Evolutionary conservation across 768 basidiomycete genomes (phyloP).

Genomic region (Hemileccinum impolitum): DNA sequence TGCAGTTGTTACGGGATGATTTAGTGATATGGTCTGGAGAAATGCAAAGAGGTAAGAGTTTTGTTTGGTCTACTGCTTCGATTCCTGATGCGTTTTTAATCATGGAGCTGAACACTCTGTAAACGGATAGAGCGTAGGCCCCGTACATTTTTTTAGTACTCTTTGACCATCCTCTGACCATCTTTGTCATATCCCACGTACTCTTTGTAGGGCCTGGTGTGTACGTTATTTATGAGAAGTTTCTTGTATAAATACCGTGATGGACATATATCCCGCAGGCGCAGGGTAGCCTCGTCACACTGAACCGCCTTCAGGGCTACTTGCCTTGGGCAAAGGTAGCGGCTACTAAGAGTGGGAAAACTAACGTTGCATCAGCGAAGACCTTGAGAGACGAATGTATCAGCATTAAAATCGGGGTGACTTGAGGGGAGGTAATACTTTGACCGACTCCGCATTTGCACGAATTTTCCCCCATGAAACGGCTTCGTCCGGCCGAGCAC

Average conservation of each 20-base stretch:
- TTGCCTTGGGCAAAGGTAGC: slow-evolving; percentile 77
- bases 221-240: slow-evolving; percentile 12
- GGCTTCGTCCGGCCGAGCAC: slow-evolving; percentile 95
- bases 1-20: slow-evolving; percentile 82
- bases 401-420: slow-evolving; percentile 1
- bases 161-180: slow-evolving; percentile 3
- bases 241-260: background rate
- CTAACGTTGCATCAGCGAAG: slow-evolving; percentile 95
- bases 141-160: background rate
- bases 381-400: slow-evolving; percentile 40
- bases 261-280: background rate
- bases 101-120: slow-evolving; percentile 24
- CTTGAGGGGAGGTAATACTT: slow-evolving; percentile 42
- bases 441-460: slow-evolving; percentile 76
- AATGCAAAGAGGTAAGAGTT: slow-evolving; percentile 44
- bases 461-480: slow-evolving; percentile 99
- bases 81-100: slow-evolving; percentile 11
- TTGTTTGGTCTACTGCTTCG: slow-evolving; percentile 1
- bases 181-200: background rate
- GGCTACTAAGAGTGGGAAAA: slow-evolving; percentile 93
- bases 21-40: slow-evolving; percentile 82
- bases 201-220: slow-evolving; percentile 2
- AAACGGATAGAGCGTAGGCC: slow-evolving; percentile 9
- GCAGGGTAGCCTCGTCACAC: background rate
- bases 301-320: background rate